Percentiles rank a stretch among this genome's conserved stretches.
Conservation (phyloP, 345 rosid species). For the Gossypium turneri region DNA sequence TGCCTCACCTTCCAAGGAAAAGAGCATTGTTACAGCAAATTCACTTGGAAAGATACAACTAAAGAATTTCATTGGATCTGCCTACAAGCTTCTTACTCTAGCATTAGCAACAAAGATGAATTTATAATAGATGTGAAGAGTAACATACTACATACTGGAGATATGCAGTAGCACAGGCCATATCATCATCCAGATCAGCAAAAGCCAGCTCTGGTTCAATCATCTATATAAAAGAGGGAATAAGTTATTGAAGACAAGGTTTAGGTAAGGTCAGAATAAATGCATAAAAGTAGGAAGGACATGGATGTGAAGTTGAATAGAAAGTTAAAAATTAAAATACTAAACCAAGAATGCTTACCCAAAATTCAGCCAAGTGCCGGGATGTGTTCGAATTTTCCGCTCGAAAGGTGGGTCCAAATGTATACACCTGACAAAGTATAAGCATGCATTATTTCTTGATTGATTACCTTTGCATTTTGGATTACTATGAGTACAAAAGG, state of each 20-base stretch:
- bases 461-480: slow-evolving; percentile 6
- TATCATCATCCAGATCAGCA: slow-evolving; percentile 94
- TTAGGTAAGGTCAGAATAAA: not conserved
- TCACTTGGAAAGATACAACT: slow-evolving; percentile 10
- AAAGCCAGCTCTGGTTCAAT: slow-evolving; percentile 99
- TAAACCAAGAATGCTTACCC: slow-evolving; percentile 47
- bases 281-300: slow-evolving; percentile 11
- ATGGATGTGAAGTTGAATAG: slow-evolving; percentile 6
- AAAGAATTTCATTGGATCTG: not conserved
- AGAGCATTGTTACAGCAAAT: slow-evolving; percentile 13
- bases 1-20: slow-evolving; percentile 62
- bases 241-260: slow-evolving; percentile 9
- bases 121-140: slow-evolving; percentile 40
- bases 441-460: slow-evolving; percentile 7
- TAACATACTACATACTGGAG: slow-evolving; percentile 99
- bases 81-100: slow-evolving; percentile 9
- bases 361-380: slow-evolving; percentile 94
- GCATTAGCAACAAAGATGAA: slow-evolving; percentile 16
- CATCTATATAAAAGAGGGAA: slow-evolving; percentile 45
- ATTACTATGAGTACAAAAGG: slow-evolving; percentile 12
- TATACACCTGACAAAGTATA: slow-evolving; percentile 58
- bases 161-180: slow-evolving; percentile 99
- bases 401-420: slow-evolving; percentile 98
- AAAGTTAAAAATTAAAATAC: slow-evolving; percentile 12
- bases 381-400: slow-evolving; percentile 97